These are phyloP conservation scores for Heritiera littoralis DNA, from an alignment of 345 rosid genomes.

Conservation along the genomic window DNA sequence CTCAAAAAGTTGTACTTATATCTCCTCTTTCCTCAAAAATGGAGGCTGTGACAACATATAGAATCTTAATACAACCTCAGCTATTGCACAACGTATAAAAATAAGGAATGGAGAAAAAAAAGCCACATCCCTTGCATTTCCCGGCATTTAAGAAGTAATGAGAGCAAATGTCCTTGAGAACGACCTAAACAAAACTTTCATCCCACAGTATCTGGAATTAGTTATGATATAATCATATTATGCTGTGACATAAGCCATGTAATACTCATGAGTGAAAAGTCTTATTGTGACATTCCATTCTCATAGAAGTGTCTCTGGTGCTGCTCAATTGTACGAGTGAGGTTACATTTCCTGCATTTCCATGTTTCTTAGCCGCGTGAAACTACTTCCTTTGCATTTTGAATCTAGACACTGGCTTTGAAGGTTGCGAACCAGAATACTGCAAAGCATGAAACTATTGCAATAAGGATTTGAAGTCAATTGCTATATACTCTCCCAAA, in stretches of 20 bases:
- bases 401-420: conserved; percentile 82
- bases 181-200: neutral
- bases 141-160: neutral
- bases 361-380: neutral
- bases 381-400: conserved; percentile 67
- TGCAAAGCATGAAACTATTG: conserved; percentile 31
- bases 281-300: neutral
- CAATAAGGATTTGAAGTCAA: conserved; percentile 5
- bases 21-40: too few species aligned
- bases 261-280: neutral
- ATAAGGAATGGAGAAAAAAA: neutral
- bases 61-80: neutral
- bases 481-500: neutral
- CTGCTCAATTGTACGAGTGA: neutral
- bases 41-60: too few species aligned
- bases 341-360: neutral
- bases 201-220: neutral
- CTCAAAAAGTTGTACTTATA: too few species aligned
- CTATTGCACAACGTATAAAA: neutral
- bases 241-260: neutral
- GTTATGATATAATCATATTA: neutral
- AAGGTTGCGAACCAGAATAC: conserved; percentile 53
- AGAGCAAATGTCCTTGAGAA: neutral
- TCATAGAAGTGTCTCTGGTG: neutral
- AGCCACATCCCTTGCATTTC: neutral